Base-by-base conservation (phyloP, 225 moss, liverwort and hornwort genomes). In the Sphagnum contortum region DNA sequence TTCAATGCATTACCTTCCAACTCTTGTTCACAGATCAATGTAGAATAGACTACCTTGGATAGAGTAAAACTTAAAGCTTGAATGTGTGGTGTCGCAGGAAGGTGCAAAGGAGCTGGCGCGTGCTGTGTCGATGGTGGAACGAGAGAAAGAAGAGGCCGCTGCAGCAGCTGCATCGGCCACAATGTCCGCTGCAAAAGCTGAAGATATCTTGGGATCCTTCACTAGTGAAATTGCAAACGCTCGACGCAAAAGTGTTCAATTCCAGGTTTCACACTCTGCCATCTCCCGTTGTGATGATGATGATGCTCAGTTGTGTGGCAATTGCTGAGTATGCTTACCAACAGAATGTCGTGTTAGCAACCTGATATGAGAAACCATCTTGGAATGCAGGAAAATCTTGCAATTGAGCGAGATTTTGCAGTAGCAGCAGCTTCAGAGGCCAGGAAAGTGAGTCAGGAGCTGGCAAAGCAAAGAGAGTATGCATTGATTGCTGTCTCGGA, bases 141-240 rank as follows among this genome's bases (percentile, higher is more conserved):
- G 70, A 66, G 87, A 92, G 14, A 87, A 79, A 63, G 90, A 92
- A 12, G 65, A 72, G 13, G 96, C 96, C 73, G 80, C 82, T 47
- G 83, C 76, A 68, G 92, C 88, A 66, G 87, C 96, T 64, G 76
- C 73, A 10, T 85, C 90, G 55, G 92, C 92, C 44, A 66, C 68
- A 59, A 65, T 80, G 11, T 83, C 88, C 48, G 96, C 92, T 64
- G 74, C 88, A 12, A 88, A 87, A 75, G 82, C 85, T 6, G 85
- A 77, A 49, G 87, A 88, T 50, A 77, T 82, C 44, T 55, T 89
- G 60, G 77, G 70, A 75, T 78, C 85, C 13, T 74, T 91, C 59
- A 80, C 79, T 72, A 68, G 74, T 59, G 92, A 98, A 75, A 73
- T 92, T 66, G 80, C 83, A 12, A 59, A 75, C 59, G 80, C 83